Evolutionary conservation across 1,284 basidiomycete genomes (phyloP), one percentile per base, ranked within the genome.

Genomic region (Moesziomyces antarcticus): DNA sequence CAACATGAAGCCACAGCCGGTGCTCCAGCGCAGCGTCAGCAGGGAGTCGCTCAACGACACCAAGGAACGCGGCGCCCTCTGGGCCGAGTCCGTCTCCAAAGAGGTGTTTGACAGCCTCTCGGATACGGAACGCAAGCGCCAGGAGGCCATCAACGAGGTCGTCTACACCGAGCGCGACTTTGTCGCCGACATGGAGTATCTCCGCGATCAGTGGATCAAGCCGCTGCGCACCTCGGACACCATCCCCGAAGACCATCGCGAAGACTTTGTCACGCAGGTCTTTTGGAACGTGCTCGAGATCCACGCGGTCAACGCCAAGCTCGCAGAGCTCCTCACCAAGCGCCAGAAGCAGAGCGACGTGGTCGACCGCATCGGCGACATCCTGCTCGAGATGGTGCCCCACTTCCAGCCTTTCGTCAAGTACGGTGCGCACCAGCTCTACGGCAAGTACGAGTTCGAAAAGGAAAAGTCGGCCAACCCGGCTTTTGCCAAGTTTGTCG

Each of bases 231-330:
- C 86, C 9, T 88, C 87, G 47, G 92, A 94, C 61, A 88, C 94
- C 81, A 91, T 98, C 57, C 91, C 93, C 1, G 87, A 89, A 43
- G 86, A 89, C 1, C 88, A 93, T 50, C 89, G 93, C 22, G 90
- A 91, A 40, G 92, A 93, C 80, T 98, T 99, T 84, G 88, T 98
- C 40, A 89, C 91, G 37, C 93, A 97, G 82, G 94, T 99, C 35
- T 99, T 99, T 85, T 98, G 96, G 96, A 99, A 99, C 85, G 88
- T 98, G 14, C 89, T 92, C 77, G 95, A 98, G 77, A 95, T 99
- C 77, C 91, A 97, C 70, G 88, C 90, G 0, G 94, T 98, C 72
- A 97, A 97, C 84, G 92, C 89, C 1, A 89, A 91, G 33, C 88
- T 99, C 13, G 90, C 93, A 7, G 97, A 99, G 81, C 90, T 93